These are phyloP conservation scores for Nakazawaea ernobii DNA, from an alignment of 805 yeast species.

Conservation along the genomic window DNA sequence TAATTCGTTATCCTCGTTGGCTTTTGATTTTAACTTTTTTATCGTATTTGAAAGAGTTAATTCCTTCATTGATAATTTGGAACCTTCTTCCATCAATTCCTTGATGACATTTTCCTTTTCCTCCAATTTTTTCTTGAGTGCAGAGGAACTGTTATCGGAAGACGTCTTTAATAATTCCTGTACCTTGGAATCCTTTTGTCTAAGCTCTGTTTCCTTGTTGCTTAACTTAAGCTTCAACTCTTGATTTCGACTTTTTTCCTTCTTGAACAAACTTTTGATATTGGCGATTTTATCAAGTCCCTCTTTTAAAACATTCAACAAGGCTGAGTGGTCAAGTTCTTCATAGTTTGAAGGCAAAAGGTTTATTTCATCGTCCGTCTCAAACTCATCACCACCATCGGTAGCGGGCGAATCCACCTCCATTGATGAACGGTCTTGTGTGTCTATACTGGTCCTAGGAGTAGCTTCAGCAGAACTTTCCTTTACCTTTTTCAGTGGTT, in stretches of 20 bases:
- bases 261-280: conserved; percentile 15
- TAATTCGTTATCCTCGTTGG: conserved; percentile 30
- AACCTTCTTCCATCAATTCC: conserved; percentile 71
- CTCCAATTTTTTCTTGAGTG: conserved; percentile 26
- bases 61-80: conserved; percentile 65
- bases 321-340: not conserved
- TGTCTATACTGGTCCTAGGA: conserved; percentile 9
- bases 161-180: conserved; percentile 2
- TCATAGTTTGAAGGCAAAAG: conserved; percentile 1
- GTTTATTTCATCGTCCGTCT: not conserved
- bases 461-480: conserved; percentile 11
- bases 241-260: conserved; percentile 7
- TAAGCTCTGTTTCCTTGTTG: not conserved
- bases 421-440: not conserved
- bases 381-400: not conserved
- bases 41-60: conserved; percentile 60
- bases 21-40: conserved; percentile 50
- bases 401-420: not conserved
- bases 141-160: conserved; percentile 7
- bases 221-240: conserved; percentile 11
- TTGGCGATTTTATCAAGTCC: not conserved
- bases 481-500: conserved; percentile 7
- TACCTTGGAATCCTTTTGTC: not conserved
- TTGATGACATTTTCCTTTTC: conserved; percentile 59
- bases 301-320: not conserved